These are phyloP conservation scores for Rhizoclosmatium sp. DNA, from an alignment of 192 early-diverging fungal species.

Conservation along the genomic window DNA sequence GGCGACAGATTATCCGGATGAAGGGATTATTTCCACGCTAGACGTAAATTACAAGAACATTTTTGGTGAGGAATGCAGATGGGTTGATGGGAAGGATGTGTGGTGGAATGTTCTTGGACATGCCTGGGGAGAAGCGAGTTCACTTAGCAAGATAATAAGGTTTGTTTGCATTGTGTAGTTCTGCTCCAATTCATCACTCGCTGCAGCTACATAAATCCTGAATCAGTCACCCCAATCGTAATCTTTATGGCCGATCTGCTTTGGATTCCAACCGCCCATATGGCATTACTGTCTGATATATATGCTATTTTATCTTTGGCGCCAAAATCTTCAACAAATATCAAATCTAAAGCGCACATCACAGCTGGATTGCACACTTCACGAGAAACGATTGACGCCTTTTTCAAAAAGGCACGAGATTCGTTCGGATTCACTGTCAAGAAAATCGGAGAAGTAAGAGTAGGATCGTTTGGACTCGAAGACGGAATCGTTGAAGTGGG, in stretches of 20 bases:
- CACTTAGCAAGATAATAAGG: conserved; percentile 1
- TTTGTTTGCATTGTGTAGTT: not conserved
- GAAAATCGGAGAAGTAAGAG: conserved; percentile 27
- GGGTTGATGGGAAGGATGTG: not conserved
- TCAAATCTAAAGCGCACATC: conserved; percentile 20
- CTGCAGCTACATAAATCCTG: not conserved
- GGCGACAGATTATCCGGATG: conserved; percentile 36
- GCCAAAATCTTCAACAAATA: not conserved
- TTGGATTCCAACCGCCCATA: conserved; percentile 31
- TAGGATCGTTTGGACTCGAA: not conserved
- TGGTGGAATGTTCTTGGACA: conserved; percentile 37
- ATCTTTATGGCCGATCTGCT: conserved; percentile 35
- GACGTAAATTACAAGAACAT: not conserved
- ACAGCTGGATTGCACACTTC: conserved; percentile 35
- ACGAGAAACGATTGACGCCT: conserved; percentile 24
- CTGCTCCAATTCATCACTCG: not conserved
- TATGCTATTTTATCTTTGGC: not conserved
- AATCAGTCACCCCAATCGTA: conserved; percentile 1
- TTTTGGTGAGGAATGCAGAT: conserved; percentile 10
- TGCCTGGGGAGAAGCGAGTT: conserved; percentile 17
- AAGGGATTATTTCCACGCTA: not conserved
- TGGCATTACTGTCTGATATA: conserved; percentile 14
- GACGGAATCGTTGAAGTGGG: conserved; percentile 3
- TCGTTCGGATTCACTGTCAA: conserved; percentile 16
- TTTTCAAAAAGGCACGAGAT: conserved; percentile 12